Percentiles rank a stretch among this genome's conserved stretches.
These are phyloP conservation scores for Bassia scoparia DNA, from an alignment of 148 eudicot species.

Conservation along the genomic window DNA sequence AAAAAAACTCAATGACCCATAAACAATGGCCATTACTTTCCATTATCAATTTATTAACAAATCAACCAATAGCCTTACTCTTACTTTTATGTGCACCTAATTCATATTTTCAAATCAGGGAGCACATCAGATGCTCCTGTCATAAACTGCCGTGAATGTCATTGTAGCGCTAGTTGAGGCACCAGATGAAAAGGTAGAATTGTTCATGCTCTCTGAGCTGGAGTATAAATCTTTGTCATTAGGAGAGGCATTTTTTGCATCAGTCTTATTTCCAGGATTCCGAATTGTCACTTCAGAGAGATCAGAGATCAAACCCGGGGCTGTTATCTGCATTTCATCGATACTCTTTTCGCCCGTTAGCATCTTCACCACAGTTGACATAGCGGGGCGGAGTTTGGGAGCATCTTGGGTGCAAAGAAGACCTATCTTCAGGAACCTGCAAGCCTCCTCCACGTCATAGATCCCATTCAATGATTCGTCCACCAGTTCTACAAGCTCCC, in stretches of 20 bases:
- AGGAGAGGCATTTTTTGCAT: constrained; percentile 11
- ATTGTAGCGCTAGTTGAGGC: constrained; percentile 27
- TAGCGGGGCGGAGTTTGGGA: constrained; percentile 45
- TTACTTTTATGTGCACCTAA: constrained; percentile 4
- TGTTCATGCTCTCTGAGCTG: constrained; percentile 28
- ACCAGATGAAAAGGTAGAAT: constrained; percentile 25
- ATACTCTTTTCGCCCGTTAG: constrained; percentile 29
- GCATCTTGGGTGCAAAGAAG: constrained; percentile 56
- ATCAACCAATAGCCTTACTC: background rate
- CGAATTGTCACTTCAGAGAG: constrained; percentile 31
- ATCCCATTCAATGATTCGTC: constrained; percentile 35
- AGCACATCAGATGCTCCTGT: constrained; percentile 24
- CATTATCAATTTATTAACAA: background rate
- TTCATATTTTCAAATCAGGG: background rate
- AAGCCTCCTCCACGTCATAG: constrained; percentile 42
- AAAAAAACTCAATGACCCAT: background rate
- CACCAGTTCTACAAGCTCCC: constrained; percentile 30
- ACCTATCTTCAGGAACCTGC: constrained; percentile 39
- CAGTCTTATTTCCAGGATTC: constrained; percentile 3
- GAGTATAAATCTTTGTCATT: constrained; percentile 17
- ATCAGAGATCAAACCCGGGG: constrained; percentile 46
- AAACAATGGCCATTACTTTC: background rate
- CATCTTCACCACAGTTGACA: constrained; percentile 51
- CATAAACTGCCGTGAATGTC: constrained; percentile 33
- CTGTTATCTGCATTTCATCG: constrained; percentile 22